Base-by-base conservation (phyloP, 1,284 basidiomycete genomes). In the Ustilago tritici region DNA sequence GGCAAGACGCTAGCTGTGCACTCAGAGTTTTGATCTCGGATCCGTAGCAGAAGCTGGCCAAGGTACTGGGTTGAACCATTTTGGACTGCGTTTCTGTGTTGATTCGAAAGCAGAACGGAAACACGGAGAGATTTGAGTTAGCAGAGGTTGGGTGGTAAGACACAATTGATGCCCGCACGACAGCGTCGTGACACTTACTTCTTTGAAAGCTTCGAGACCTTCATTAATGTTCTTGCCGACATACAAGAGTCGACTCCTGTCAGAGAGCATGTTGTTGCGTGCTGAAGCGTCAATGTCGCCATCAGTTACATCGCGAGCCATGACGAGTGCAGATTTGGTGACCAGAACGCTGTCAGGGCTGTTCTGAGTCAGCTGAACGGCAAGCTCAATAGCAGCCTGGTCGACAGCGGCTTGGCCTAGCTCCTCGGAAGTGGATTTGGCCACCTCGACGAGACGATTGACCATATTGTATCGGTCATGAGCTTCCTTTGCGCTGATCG, bases 271-370 rank as follows among this genome's bases (percentile, higher is more conserved):
- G 62, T 91, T 91, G 0, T 87, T 87, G 4, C 87, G 70, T 3
- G 91, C 88, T 0, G 89, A 89, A 31, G 90, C 89, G 36, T 92
- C 89, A 49, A 91, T 87, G 59, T 89, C 89, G 17, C 89, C 88
- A 49, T 59, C 64, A 17, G 61, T 56, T 8, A 68, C 64, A 55
- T 81, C 76, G 28, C 80, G 65, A 4, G 80, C 78, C 41, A 76
- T 62, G 31, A 79, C 55, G 10, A 82, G 59, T 15, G 71, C 73
- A n/a, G 89, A 88, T 84, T 95, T 95, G 10, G 93, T 92, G 56
- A 90, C 89, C 75, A 92, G 91, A 1, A 95, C 91, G 0, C 93
- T 89, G 83, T 95, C 93, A 0, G 94, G 93, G 4, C 92, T 93
- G 82, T 92, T 92, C 19, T 86, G 83, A 17, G 87, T 88, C 71